A percentile compares a stretch with the other conserved stretches of the same genome.
Evolutionary conservation across 345 rosid genomes (phyloP).

Genomic region (Citrus hindsii): DNA sequence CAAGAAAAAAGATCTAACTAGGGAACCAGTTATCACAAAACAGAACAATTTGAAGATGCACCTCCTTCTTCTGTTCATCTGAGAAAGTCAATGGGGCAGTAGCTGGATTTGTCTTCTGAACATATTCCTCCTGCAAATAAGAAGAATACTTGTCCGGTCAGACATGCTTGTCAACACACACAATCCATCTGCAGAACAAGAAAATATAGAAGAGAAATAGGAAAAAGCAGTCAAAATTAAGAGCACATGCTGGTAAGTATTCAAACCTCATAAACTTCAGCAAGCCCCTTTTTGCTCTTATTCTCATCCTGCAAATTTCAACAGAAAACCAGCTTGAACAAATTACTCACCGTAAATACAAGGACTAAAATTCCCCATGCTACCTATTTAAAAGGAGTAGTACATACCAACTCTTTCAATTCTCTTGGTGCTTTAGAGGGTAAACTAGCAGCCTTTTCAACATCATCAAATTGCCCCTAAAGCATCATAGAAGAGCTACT

Average conservation of each 20-base stretch:
- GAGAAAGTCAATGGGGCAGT: slow-evolving; percentile 67
- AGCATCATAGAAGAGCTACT: slow-evolving; percentile 13
- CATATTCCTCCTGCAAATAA: slow-evolving; percentile 73
- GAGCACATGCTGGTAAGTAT: neutral
- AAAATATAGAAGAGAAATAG: neutral
- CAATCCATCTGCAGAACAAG: neutral
- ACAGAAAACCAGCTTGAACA: slow-evolving; percentile 1
- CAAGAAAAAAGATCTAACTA: neutral
- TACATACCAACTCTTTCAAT: slow-evolving; percentile 64
- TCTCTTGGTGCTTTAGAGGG: slow-evolving; percentile 68
- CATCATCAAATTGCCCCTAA: slow-evolving; percentile 76
- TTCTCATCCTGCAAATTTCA: slow-evolving; percentile 69
- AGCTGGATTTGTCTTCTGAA: slow-evolving; percentile 62
- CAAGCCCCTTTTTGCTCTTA: slow-evolving; percentile 95
- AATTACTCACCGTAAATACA: neutral
- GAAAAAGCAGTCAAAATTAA: neutral
- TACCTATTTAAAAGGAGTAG: neutral
- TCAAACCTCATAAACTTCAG: slow-evolving; percentile 95
- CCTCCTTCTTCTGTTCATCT: slow-evolving; percentile 92
- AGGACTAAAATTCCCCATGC: neutral
- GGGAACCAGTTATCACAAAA: neutral
- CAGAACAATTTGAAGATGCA: slow-evolving; percentile 11
- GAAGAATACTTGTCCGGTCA: neutral
- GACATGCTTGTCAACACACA: neutral
- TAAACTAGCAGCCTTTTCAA: slow-evolving; percentile 45